Evolutionary conservation across 345 rosid species (phyloP).

Genomic region (Geranium rotundifolium): DNA sequence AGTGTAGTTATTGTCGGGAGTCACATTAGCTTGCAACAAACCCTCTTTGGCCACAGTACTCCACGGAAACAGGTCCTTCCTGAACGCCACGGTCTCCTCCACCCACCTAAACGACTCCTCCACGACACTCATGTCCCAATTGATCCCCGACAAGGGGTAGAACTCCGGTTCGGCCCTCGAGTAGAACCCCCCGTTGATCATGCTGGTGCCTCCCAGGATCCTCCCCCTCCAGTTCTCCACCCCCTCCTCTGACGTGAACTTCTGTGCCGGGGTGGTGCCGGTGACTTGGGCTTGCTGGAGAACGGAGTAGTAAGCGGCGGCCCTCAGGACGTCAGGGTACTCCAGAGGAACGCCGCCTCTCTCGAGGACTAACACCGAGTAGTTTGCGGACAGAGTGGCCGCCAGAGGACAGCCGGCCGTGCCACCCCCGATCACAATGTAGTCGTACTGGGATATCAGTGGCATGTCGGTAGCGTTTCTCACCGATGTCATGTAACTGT

Average conservation of each 20-base stretch:
- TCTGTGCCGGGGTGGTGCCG: neutral
- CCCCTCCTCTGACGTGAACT: neutral
- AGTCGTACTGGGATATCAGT: neutral
- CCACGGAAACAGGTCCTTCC: neutral
- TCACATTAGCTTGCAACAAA: neutral
- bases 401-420: neutral
- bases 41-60: neutral
- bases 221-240: neutral
- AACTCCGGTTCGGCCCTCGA: neutral
- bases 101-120: neutral
- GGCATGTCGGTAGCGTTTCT: neutral
- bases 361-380: neutral
- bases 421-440: neutral
- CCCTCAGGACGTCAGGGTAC: neutral
- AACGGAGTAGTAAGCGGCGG: too few relatives aligned
- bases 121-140: neutral
- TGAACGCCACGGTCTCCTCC: neutral
- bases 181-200: neutral
- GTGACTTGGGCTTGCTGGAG: neutral
- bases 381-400: neutral
- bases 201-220: neutral
- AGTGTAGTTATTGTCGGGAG: neutral
- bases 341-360: neutral
- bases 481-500: neutral
- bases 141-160: neutral